Base-by-base conservation (phyloP, 805 yeast species). In the Soucietia sequanensis region DNA sequence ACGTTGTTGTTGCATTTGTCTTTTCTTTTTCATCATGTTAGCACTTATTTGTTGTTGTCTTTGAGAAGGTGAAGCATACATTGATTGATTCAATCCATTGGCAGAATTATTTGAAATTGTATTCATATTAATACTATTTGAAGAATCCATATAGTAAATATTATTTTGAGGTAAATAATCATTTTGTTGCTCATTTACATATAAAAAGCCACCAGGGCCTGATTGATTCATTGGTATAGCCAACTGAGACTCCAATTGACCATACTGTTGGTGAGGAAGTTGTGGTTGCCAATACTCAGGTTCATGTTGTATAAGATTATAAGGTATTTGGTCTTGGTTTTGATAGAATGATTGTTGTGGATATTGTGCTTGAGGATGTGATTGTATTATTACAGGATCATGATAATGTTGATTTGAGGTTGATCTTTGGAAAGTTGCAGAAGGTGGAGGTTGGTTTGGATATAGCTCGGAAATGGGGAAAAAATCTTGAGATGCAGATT, bases 31-130 rank as follows among this genome's bases (percentile, higher is more conserved):
- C 64, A 58, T 58, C 65, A 60, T 59, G 21, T 52, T 46, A 8
- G 60, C 54, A 35, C 61, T 58, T 12, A 53, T 52, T 10, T 58
- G 55, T 33, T 58, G 65, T 35, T 60, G 68, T 12, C 67, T 44
- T 10, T 44, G 47, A 11, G 62, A 56, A 11, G 19, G 26, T 6
- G 35, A 34, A 15, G 23, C 36, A 22, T 37, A 38, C 16, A n/a
- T n/a, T n/a, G n/a, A n/a, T n/a, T n/a, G n/a, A n/a, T n/a, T n/a
- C n/a, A n/a, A n/a, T n/a, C n/a, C n/a, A n/a, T n/a, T n/a, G n/a
- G n/a, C n/a, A n/a, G n/a, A n/a, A 33, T 32, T 30, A 21, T 23
- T 23, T 21, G 23, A 21, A 43, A 7, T 34, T 36, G 42, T 16
- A n/a, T 41, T 35, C 38, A 38, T 30, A 9, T 40, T 22, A 4